Evolutionary conservation across 2,329 filamentous ascomycete species (phyloP).

Genomic region (Neocatenulostroma microsporum): DNA sequence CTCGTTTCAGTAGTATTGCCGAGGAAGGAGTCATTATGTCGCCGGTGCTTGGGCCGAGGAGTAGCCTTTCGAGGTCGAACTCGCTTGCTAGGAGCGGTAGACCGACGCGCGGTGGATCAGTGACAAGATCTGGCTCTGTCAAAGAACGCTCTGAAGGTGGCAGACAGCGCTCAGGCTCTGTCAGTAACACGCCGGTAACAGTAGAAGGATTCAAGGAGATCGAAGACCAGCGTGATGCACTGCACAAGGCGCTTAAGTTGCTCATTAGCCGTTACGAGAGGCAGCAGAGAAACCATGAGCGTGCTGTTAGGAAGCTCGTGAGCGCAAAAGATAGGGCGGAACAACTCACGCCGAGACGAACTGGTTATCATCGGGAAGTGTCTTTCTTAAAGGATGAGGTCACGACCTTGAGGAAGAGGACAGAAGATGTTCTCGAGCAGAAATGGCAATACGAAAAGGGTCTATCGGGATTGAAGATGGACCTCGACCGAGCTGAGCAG

Average conservation of each 20-base stretch:
- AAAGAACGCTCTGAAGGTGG: constrained; percentile 29
- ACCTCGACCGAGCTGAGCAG: constrained; percentile 88
- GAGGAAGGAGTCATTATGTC: constrained; percentile 45
- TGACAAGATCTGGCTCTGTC: constrained; percentile 28
- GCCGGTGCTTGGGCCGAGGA: constrained; percentile 20
- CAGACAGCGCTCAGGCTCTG: constrained; percentile 38
- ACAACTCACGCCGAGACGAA: constrained; percentile 59
- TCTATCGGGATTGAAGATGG: constrained; percentile 83
- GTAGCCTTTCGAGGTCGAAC: constrained; percentile 38
- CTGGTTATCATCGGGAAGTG: constrained; percentile 79
- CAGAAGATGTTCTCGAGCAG: constrained; percentile 87
- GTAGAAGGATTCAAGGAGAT: constrained; percentile 83
- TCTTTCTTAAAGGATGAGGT: constrained; percentile 74
- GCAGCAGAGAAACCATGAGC: constrained; percentile 75
- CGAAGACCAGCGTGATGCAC: constrained; percentile 83
- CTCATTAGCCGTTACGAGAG: constrained; percentile 78
- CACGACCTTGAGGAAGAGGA: constrained; percentile 70
- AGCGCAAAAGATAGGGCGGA: constrained; percentile 64
- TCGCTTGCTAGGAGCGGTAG: constrained; percentile 55
- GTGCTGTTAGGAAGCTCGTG: constrained; percentile 70
- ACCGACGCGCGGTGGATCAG: constrained; percentile 26
- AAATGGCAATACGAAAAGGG: constrained; percentile 96
- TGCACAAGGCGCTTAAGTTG: constrained; percentile 79
- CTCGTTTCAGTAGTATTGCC: constrained; percentile 52
- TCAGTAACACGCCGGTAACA: constrained; percentile 25